These are phyloP conservation scores for Salix caprea DNA, from an alignment of 345 rosid species.

Conservation along the genomic window DNA sequence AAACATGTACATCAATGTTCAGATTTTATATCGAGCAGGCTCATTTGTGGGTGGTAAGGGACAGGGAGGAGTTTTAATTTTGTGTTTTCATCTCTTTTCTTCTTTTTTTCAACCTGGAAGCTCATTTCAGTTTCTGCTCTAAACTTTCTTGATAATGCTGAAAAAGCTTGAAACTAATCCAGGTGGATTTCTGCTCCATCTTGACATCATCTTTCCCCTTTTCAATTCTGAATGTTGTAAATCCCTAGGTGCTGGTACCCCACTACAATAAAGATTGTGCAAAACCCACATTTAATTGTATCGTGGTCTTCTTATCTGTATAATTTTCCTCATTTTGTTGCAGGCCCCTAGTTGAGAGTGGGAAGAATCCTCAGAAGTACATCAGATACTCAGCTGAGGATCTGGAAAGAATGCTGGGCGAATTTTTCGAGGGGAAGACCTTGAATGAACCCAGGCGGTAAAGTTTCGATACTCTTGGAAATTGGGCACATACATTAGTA, in stretches of 20 bases:
- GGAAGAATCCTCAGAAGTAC: slow-evolving; percentile 79
- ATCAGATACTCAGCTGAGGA: slow-evolving; percentile 80
- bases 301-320: neutral
- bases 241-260: neutral
- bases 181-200: too few relatives aligned
- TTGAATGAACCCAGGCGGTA: slow-evolving; percentile 66
- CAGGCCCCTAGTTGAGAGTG: slow-evolving; percentile 89
- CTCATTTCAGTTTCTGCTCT: neutral
- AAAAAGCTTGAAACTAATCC: too few relatives aligned
- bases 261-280: neutral
- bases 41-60: neutral
- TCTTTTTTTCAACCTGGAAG: neutral
- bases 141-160: neutral
- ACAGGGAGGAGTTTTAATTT: neutral
- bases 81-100: neutral
- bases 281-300: neutral
- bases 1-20: neutral
- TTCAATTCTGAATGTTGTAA: neutral
- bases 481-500: neutral
- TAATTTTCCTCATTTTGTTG: neutral
- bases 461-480: neutral
- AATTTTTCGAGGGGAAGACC: slow-evolving; percentile 88
- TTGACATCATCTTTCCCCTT: neutral
- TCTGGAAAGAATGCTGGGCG: slow-evolving; percentile 86
- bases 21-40: neutral